A percentile compares a stretch with the other conserved stretches of the same genome.
These are phyloP conservation scores for Gossypium trilobum DNA, from an alignment of 441 rosid genomes.

Conservation along the genomic window DNA sequence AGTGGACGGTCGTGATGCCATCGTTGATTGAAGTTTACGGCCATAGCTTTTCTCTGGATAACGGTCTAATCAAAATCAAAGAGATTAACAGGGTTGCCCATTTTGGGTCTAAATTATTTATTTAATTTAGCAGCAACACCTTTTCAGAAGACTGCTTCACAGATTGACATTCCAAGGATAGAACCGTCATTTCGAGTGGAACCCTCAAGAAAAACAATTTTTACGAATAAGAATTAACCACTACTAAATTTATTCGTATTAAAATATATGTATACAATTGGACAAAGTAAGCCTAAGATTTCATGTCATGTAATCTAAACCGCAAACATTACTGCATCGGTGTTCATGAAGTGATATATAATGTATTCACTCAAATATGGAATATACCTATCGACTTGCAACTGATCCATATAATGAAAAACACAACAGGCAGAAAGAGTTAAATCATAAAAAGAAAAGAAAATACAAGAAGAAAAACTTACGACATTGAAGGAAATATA, in stretches of 20 bases:
- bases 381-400: background rate
- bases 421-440: background rate
- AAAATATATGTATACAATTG: background rate
- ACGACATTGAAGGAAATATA: background rate
- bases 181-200: background rate
- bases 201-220: background rate
- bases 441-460: background rate
- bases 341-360: background rate
- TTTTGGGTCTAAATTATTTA: constrained; percentile 4
- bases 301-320: background rate
- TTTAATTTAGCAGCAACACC: background rate
- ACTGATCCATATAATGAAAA: background rate
- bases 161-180: background rate
- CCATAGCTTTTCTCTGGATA: background rate
- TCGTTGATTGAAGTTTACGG: background rate
- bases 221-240: background rate
- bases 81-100: constrained; percentile 5
- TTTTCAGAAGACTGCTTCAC: background rate
- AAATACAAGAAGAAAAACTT: background rate
- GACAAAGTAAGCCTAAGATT: background rate
- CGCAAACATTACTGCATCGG: background rate
- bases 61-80: constrained; percentile 19
- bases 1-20: background rate
- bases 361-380: background rate
- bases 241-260: too few relatives aligned